phyloP scores from a whole-genome alignment of 2,329 filamentous ascomycete genomes.

The Sarocladium brachiariae region DNA sequence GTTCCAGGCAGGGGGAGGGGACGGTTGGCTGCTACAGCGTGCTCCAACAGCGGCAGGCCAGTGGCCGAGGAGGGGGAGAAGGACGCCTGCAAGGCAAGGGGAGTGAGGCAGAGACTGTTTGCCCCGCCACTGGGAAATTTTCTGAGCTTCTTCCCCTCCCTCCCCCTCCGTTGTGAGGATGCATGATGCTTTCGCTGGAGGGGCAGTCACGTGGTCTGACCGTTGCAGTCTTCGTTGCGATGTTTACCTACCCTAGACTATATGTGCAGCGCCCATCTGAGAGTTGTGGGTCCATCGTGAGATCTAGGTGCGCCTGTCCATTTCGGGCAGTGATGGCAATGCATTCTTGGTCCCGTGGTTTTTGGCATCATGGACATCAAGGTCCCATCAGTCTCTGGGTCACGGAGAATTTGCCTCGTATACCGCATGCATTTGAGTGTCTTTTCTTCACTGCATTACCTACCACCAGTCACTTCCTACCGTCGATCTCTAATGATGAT shows the following conservation, averaged over 20 bases:
- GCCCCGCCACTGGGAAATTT: slow-evolving; percentile 9
- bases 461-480: no score
- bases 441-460: no score
- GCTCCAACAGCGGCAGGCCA: neutral
- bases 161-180: neutral
- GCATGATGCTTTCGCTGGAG: neutral
- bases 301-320: neutral
- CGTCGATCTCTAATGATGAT: no score
- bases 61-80: neutral
- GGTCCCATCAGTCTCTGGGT: no score
- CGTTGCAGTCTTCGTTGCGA: no score
- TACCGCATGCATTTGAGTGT: no score
- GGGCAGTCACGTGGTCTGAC: slow-evolving; percentile 8
- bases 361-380: no score
- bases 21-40: neutral
- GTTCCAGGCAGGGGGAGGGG: neutral
- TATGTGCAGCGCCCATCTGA: neutral
- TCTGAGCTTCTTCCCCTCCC: slow-evolving; percentile 1
- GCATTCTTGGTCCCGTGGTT: neutral
- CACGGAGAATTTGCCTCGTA: no score
- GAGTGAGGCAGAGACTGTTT: neutral
- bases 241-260: neutral
- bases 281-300: neutral
- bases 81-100: no score
- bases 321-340: neutral